Evolutionary conservation across 192 early-diverging fungal genomes (phyloP).

Genomic region (Piromyces finnis): DNA sequence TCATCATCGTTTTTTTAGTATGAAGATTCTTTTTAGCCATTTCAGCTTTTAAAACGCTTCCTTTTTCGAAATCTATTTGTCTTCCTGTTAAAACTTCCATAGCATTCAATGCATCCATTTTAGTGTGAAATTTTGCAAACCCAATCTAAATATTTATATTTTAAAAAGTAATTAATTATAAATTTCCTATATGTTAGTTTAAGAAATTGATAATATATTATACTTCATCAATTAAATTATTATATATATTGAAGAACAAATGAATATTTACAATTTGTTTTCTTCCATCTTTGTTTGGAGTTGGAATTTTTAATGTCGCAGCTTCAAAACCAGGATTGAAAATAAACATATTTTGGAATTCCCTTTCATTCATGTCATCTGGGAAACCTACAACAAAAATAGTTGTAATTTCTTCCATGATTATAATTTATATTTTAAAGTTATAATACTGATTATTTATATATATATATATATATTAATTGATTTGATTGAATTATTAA

Average conservation of each 20-base stretch:
- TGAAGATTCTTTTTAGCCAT: slow-evolving; percentile 96
- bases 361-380: slow-evolving; percentile 94
- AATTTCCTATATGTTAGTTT: too few relatives aligned
- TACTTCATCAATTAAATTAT: too few relatives aligned
- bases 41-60: slow-evolving; percentile 81
- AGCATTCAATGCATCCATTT: slow-evolving; percentile 78
- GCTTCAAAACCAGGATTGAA: slow-evolving; percentile 96
- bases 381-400: slow-evolving; percentile 99
- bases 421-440: background rate
- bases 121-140: slow-evolving; percentile 90
- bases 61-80: slow-evolving; percentile 65
- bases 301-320: slow-evolving; percentile 81
- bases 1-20: background rate
- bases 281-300: slow-evolving; percentile 41
- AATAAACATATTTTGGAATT: slow-evolving; percentile 99
- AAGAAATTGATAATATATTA: too few relatives aligned
- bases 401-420: slow-evolving; percentile 84
- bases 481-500: too few relatives aligned
- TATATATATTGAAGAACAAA: too few relatives aligned
- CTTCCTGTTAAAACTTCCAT: slow-evolving; percentile 78
- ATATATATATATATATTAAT: too few relatives aligned
- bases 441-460: too few relatives aligned
- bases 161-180: too few relatives aligned
- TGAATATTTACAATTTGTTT: slow-evolving; percentile 85
- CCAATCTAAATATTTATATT: slow-evolving; percentile 67